Evolutionary conservation across 352 stramenopile species (phyloP), one percentile per base, ranked within the genome.

Genomic region (Phytophthora rubi): DNA sequence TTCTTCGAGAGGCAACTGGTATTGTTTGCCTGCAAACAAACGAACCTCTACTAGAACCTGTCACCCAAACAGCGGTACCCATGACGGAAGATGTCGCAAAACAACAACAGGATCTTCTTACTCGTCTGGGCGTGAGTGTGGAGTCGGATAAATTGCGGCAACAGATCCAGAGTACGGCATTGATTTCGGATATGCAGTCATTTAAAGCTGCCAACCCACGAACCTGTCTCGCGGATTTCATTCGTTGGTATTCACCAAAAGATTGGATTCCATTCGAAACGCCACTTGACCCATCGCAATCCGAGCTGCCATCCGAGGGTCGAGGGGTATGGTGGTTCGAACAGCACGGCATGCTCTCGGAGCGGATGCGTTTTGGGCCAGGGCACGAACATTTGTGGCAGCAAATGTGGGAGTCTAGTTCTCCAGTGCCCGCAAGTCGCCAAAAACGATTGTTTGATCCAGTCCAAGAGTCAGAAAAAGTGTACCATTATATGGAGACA

Each of bases 151-250:
- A 87, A 55, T 66, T 93, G 15, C 81, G 88, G 0, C 88, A 93
- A 53, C 83, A 93, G 49, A 82, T 95, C 28, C 86, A 94, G 62
- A 94, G 85, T 58, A 81, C 79, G 16, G 73, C 82, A 15, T 60
- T 95, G 33, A 68, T 95, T 0, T 94, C 88, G 4, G 88, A 94
- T 49, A 95, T 95, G 88, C 86, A 94, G 76, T 83, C 88, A 0
- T 95, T 95, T 59, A 95, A 95, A 62, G 88, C 88, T 48, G 85
- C 88, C 7, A 95, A 95, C 39, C 83, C 86, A 15, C 73, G 71
- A 2, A 75, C 71, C 18, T 92, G 79, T 33, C 70, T 95, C 4
- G 82, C 82, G 5, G 88, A 95, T 60, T 95, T 95, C 32, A 89
- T 95, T 45, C 86, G 86, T 1, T 94, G 86, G 86, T 94, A 94